These are phyloP conservation scores for Aspergillus cavernicola DNA, from an alignment of 495 filamentous ascomycete species.

Conservation along the genomic window DNA sequence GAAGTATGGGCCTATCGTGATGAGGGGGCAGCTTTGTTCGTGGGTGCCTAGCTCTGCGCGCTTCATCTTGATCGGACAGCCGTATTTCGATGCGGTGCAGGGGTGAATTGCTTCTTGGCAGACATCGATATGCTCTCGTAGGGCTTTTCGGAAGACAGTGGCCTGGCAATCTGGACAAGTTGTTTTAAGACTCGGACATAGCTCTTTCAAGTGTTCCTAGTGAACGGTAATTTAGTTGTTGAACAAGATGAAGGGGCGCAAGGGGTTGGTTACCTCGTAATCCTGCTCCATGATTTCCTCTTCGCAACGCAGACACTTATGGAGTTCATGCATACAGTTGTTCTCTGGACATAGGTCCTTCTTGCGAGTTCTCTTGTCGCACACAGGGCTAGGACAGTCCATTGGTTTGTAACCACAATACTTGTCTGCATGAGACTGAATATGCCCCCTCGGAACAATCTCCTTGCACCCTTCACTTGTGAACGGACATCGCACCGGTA, in stretches of 20 bases:
- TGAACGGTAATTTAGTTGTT: neutral
- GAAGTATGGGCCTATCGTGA: conserved; percentile 56
- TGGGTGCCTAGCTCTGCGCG: conserved; percentile 51
- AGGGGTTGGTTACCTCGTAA: conserved; percentile 43
- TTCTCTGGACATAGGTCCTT: conserved; percentile 37
- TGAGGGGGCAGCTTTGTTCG: conserved; percentile 52
- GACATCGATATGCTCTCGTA: conserved; percentile 46
- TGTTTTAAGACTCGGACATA: conserved; percentile 48
- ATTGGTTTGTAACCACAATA: conserved; percentile 68
- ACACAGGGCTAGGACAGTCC: conserved; percentile 54
- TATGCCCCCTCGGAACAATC: conserved; percentile 58
- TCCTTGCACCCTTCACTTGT: conserved; percentile 58
- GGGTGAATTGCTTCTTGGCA: conserved; percentile 52
- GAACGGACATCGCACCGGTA: conserved; percentile 70
- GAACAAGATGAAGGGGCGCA: neutral
- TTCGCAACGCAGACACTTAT: conserved; percentile 52
- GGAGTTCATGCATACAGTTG: conserved; percentile 54
- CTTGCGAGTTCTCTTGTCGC: conserved; percentile 47
- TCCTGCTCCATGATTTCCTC: conserved; percentile 54
- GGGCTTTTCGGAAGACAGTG: conserved; percentile 43
- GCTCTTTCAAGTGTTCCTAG: conserved; percentile 45
- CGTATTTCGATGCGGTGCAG: conserved; percentile 54
- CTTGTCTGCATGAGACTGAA: conserved; percentile 69
- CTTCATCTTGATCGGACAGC: conserved; percentile 51
- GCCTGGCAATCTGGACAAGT: conserved; percentile 51